Percentiles rank a stretch among this genome's conserved stretches.
These are phyloP conservation scores for Juncus inflexus DNA, from an alignment of 176 grass and related monocot genomes.

Conservation along the genomic window DNA sequence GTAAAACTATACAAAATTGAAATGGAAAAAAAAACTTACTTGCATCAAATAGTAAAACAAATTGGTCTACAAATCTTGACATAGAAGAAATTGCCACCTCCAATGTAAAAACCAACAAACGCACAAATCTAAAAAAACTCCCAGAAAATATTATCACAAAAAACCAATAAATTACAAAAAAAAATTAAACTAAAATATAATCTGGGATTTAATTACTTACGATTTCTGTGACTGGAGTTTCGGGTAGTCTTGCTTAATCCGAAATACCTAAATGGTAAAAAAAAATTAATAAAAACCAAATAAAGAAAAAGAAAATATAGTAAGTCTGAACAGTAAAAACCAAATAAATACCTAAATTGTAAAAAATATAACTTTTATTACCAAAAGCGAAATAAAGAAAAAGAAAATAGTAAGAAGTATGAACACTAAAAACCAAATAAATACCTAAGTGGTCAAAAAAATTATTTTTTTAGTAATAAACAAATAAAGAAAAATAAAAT, in stretches of 20 bases:
- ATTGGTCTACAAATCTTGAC: conserved; percentile 90
- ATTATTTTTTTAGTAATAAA: too few species aligned
- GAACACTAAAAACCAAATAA: too few species aligned
- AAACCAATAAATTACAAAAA: not conserved
- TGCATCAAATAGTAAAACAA: conserved; percentile 89
- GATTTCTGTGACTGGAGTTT: conserved; percentile 87
- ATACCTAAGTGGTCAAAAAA: too few species aligned
- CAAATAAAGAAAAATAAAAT: too few species aligned
- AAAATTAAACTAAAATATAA: not conserved
- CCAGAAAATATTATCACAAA: not conserved
- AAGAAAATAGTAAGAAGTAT: too few species aligned
- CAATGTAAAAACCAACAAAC: conserved; percentile 87
- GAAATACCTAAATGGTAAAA: conserved; percentile 52
- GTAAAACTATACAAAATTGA: not conserved
- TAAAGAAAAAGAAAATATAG: not conserved
- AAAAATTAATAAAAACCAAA: not conserved
- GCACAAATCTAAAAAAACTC: conserved; percentile 51
- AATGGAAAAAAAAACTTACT: conserved; percentile 47
- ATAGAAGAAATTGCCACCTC: conserved; percentile 86
- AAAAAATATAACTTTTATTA: too few species aligned
- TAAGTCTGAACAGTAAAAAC: not conserved
- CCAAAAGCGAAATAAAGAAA: too few species aligned
- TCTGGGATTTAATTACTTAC: conserved; percentile 29
- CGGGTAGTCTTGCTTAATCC: conserved; percentile 90
- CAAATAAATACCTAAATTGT: too few species aligned